A percentile compares a stretch with the other conserved stretches of the same genome.
These are phyloP conservation scores for Artemisia argyi DNA, from an alignment of 129 eudicot species.

Conservation along the genomic window DNA sequence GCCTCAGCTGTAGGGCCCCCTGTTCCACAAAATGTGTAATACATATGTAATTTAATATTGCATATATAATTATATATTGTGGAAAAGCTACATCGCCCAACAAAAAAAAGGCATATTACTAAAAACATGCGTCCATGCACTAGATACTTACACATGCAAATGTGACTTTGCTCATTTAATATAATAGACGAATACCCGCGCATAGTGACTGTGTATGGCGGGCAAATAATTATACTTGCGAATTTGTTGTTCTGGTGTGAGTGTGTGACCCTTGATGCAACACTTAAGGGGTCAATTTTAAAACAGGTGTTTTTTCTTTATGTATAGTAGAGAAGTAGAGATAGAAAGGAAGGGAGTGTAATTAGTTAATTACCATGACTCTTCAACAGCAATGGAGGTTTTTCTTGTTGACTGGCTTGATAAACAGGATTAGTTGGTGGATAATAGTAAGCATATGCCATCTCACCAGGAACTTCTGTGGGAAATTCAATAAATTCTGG, in stretches of 20 bases:
- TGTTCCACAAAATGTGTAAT: conserved; percentile 33
- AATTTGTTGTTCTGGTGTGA: no score
- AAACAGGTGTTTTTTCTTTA: no score
- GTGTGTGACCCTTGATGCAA: no score
- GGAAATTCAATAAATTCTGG: conserved; percentile 95
- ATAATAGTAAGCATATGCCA: conserved; percentile 89
- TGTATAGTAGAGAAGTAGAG: no score
- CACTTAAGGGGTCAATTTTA: no score
- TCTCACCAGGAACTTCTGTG: conserved; percentile 79
- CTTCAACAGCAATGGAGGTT: conserved; percentile 85
- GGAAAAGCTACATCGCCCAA: neutral
- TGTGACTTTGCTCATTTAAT: conserved; percentile 1
- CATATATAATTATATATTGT: neutral
- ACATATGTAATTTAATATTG: neutral
- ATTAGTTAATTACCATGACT: conserved; percentile 68
- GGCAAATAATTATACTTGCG: no score
- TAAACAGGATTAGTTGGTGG: conserved; percentile 85
- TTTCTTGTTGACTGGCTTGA: conserved; percentile 71
- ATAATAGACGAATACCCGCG: neutral
- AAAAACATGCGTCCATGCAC: neutral
- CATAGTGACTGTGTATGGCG: no score
- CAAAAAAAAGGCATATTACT: neutral
- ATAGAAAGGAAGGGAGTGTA: neutral
- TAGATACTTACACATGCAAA: neutral
- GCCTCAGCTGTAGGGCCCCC: conserved; percentile 97